A percentile compares a stretch with the other conserved stretches of the same genome.
These are phyloP conservation scores for Dioszegia hungarica DNA, from an alignment of 768 basidiomycete species.

Conservation along the genomic window DNA sequence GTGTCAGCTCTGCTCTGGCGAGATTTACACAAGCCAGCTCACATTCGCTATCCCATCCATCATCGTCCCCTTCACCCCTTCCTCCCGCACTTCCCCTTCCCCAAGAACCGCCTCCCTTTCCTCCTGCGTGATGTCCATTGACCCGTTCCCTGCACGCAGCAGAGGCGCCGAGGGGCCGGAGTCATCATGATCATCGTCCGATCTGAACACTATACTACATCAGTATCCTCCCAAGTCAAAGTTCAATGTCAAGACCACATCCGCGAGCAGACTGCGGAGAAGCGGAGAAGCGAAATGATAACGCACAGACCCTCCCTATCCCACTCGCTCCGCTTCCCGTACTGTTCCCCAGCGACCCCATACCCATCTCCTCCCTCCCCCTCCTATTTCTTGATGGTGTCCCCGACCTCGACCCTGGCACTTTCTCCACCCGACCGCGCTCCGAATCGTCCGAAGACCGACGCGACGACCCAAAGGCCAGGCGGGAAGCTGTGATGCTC, in stretches of 20 bases:
- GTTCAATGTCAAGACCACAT: too few species aligned
- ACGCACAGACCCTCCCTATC: constrained; percentile 2
- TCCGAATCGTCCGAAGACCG: background rate
- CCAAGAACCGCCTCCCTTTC: constrained; percentile 14
- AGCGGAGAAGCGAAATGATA: too few species aligned
- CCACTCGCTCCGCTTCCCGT: too few species aligned
- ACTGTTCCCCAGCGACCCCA: background rate
- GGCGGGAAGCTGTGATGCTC: background rate
- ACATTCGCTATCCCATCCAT: constrained; percentile 66
- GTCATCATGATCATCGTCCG: constrained; percentile 6
- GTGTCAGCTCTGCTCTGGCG: background rate
- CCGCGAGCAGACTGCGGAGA: too few species aligned
- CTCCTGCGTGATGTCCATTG: constrained; percentile 9
- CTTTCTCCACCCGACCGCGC: background rate
- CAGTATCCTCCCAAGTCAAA: too few species aligned
- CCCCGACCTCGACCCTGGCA: background rate
- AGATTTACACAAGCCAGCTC: constrained; percentile 48
- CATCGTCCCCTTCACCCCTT: constrained; percentile 46
- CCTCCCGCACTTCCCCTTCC: constrained; percentile 11
- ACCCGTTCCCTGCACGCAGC: background rate
- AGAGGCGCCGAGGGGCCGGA: background rate
- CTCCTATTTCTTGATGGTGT: constrained; percentile 1
- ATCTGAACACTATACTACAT: background rate
- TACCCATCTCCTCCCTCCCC: background rate
- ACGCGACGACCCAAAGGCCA: background rate